Evolutionary conservation across 352 stramenopile genomes (phyloP), one percentile per base, ranked within the genome.

Genomic region (Pythium aristosporum): DNA sequence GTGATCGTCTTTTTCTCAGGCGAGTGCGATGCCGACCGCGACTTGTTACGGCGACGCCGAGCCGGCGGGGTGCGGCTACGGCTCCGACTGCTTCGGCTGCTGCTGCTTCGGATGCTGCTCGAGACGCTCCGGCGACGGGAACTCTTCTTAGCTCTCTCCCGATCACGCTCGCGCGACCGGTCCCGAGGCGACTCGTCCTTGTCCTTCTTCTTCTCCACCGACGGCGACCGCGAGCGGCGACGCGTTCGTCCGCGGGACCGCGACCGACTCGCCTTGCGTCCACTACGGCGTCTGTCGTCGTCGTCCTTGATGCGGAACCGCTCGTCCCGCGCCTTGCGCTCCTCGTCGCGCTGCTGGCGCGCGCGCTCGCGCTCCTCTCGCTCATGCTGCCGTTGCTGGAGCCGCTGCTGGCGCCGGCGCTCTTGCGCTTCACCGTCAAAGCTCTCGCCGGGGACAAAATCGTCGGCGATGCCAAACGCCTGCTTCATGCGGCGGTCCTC

Each of bases 361-460:
- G 65, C 72, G 15, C 72, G 58, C 36, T 88, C 78, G 12, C 78
- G 79, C 57, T 87, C 75, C 28, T 85, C 74, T 5, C 64, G 70
- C 63, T 89, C 76, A 25, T 79, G 55, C 55, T 88, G 69, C 50
- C 72, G 73, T 42, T 60, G 69, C 28, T 73, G 72, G 12, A 72
- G 50, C 20, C 81, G 72, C 59, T 92, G 79, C 32, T 83, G 61
- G 32, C 82, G 82, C 1, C 79, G 72, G 48, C 72, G 72, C 58
- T 91, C 81, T 65, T 94, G 79, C 69, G 79, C 82, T 52, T 92
- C 83, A 5, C 80, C 66, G 36, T 96, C 83, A 62, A 92, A 93
- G 43, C 82, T 90, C 66, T 92, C 85, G 5, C 83, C 83, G 1
- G 78, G 74, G 46, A 91, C 76, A 55, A 93, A 88, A 43, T 91